Base-by-base conservation (phyloP, 2,329 filamentous ascomycete species). In the Alternaria longipes region DNA sequence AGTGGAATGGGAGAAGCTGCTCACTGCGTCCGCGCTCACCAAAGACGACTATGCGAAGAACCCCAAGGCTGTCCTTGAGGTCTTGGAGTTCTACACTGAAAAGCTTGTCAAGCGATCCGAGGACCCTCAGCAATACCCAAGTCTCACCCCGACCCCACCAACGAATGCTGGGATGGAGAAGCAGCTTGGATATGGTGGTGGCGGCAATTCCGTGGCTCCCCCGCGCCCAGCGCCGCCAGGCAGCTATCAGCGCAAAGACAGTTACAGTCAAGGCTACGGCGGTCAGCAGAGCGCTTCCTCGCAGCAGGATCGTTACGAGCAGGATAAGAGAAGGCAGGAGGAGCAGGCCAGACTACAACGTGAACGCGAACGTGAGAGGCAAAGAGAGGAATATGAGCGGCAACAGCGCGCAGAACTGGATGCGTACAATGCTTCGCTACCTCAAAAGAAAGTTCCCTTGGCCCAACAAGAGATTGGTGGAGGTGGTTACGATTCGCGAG, bases 41-140 rank as follows among this genome's bases (percentile, higher is more conserved):
- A 97, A 97, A 81, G 95, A 99, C 74, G 95, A 99, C 78, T 98
- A 98, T 80, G 93, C 97, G 81, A 94, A 95, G 75, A 97, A 99
- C 74, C 95, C 95, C 5, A 82, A 84, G 65, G 83, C 83, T 30
- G 83, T 85, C 26, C 89, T 93, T 56, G 91, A 94, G 76, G 91
- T 93, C 45, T 83, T 94, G 18, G 90, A 94, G 77, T 94, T 94
- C 81, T 94, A 94, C 81, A 92, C 91, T 1, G 91, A 93, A 78
- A 90, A 84, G 74, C 79, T 94, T 49, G 90, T 90, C 65, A 93
- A 93, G 82, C 85, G 90, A 64, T 85, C 87, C 52, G 89, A 93
- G 58, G 89, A 93, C 73, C 89, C 90, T 9, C 85, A 87, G 67
- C 85, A 87, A 70, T 93, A 89, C 74, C 81, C 89, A 26, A 89